These are phyloP conservation scores for Pseudogymnoascus pannorum DNA, from an alignment of 2,329 filamentous ascomycete species.

Conservation along the genomic window DNA sequence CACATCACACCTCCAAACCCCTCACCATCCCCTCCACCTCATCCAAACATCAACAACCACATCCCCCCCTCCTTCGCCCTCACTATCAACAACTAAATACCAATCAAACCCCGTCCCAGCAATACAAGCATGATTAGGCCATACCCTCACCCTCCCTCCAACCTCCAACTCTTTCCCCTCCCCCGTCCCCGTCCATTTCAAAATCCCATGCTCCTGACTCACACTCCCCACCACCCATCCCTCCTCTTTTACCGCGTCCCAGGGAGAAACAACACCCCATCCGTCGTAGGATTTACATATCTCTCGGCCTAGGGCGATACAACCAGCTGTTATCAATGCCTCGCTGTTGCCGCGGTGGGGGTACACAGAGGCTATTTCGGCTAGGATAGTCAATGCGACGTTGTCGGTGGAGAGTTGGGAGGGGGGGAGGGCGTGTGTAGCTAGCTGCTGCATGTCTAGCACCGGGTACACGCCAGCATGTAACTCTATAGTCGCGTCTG, in stretches of 20 bases:
- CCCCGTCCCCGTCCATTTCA: slow-evolving; percentile 50
- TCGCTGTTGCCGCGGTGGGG: slow-evolving; percentile 52
- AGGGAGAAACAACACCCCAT: slow-evolving; percentile 62
- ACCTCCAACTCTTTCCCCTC: slow-evolving; percentile 44
- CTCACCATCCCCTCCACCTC: slow-evolving; percentile 62
- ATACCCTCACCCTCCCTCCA: slow-evolving; percentile 62
- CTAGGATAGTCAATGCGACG: slow-evolving; percentile 56
- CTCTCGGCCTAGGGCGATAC: slow-evolving; percentile 64
- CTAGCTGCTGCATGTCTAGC: slow-evolving; percentile 72
- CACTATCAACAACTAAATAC: slow-evolving; percentile 67
- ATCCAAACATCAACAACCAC: slow-evolving; percentile 70
- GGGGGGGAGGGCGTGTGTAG: slow-evolving; percentile 54
- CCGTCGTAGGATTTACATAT: slow-evolving; percentile 63
- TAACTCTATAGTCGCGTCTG: slow-evolving; percentile 51
- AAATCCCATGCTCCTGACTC: slow-evolving; percentile 71
- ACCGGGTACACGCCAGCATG: slow-evolving; percentile 72
- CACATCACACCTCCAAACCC: neutral
- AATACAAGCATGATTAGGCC: slow-evolving; percentile 78
- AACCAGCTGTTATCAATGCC: slow-evolving; percentile 61
- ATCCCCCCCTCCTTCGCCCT: slow-evolving; percentile 43
- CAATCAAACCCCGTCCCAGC: slow-evolving; percentile 63
- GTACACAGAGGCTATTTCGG: slow-evolving; percentile 65
- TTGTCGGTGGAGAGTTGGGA: slow-evolving; percentile 33
- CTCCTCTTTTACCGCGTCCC: slow-evolving; percentile 37
- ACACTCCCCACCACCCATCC: slow-evolving; percentile 65